Base-by-base conservation (phyloP, 345 rosid species). In the Erucastrum elatum region DNA sequence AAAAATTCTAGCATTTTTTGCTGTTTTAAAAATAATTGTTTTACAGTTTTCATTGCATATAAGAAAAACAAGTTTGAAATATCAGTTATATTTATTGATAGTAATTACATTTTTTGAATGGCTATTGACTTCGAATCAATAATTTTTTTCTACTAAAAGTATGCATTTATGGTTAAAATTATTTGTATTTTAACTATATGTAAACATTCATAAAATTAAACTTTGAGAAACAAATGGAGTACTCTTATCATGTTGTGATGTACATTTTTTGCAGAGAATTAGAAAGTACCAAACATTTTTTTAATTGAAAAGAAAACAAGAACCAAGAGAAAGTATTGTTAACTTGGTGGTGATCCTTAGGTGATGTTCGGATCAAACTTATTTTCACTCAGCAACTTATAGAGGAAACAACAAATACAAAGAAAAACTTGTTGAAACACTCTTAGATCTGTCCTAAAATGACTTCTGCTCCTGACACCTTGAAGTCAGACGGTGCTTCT, bases 401-500 rank as follows among this genome's bases (percentile, higher is more conserved):
- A 34, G 66, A 66, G 64, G 10, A 26, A 74, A 74, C 31, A 49
- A 34, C 34, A 75, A 35, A 46, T 2, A 33, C 71, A 25, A 46
- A 29, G 5, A 74, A 51, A 15, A 74, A 46, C 62, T 64, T 74
- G 58, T 55, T 3, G 25, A 69, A 29, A 26, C 35, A 39, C 55
- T 65, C 10, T 85, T 66, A 92, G 64, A 92, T 92, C 80, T 92
- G 95, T 73, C 87, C 90, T 86, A 94, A 78, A 27, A 94, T 90
- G 51, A 87, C 88, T 64, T 94, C 94, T 0, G 84, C 97, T 5
- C 95, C 91, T 0, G 97, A 78, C 70, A 94, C 97, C 85, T 90
- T 92, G 85, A 90, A 88, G 64, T 91, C 97, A 5, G 97, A 92
- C 11, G 95, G 98, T 68, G 87, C 94, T 72, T 83, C 93, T 89